Evolutionary conservation across 1,139 yeast species (phyloP).

Genomic region (Suhomyces maxii): DNA sequence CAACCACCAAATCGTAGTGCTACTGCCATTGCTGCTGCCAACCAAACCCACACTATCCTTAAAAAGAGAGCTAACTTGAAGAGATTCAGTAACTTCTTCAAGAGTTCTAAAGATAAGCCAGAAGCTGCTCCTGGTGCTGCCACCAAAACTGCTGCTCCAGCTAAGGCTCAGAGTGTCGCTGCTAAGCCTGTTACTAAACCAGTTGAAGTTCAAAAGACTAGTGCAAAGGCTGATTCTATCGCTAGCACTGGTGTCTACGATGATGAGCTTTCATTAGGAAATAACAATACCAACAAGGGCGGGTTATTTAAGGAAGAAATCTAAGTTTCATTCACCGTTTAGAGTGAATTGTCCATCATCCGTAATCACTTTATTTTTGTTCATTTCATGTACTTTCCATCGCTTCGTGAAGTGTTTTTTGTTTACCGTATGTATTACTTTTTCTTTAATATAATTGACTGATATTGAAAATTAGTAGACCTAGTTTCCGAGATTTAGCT

Average conservation of each 20-base stretch:
- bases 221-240: slow-evolving; percentile 6
- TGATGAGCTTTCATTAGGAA: slow-evolving; percentile 34
- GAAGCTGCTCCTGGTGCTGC: slow-evolving; percentile 7
- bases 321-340: slow-evolving; percentile 14
- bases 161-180: neutral
- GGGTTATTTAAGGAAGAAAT: slow-evolving; percentile 50
- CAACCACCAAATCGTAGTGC: slow-evolving; percentile 4
- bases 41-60: slow-evolving; percentile 4
- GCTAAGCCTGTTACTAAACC: slow-evolving; percentile 4
- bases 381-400: neutral
- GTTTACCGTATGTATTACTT: slow-evolving; percentile 11
- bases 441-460: slow-evolving; percentile 5
- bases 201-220: slow-evolving; percentile 1
- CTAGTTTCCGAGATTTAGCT: neutral
- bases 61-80: slow-evolving; percentile 13
- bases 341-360: slow-evolving; percentile 3
- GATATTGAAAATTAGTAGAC: neutral
- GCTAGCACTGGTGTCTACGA: slow-evolving; percentile 17
- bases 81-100: slow-evolving; percentile 16
- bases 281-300: slow-evolving; percentile 25
- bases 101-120: slow-evolving; percentile 9
- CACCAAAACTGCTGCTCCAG: slow-evolving; percentile 7
- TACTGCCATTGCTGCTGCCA: slow-evolving; percentile 9
- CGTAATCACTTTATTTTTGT: neutral
- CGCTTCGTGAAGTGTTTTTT: neutral